These are phyloP conservation scores for Penicillium polonicum DNA, from an alignment of 2,329 filamentous ascomycete species.

Conservation along the genomic window DNA sequence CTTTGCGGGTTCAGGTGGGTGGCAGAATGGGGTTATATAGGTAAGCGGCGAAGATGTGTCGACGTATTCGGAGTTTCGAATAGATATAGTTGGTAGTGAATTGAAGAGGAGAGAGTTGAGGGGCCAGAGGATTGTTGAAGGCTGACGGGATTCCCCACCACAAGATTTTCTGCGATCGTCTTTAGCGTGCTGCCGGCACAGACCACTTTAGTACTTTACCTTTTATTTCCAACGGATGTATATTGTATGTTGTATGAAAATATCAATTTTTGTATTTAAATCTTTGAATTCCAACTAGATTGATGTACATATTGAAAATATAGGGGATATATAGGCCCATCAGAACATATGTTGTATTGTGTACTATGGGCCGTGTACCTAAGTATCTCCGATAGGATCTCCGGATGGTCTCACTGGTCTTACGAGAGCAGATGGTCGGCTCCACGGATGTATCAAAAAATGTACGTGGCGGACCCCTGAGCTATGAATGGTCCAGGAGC, in stretches of 20 bases:
- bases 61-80: neutral
- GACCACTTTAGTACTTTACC: conserved; percentile 11
- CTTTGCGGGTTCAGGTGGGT: conserved; percentile 7
- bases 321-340: no score
- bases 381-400: conserved; percentile 9
- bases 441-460: neutral
- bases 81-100: neutral
- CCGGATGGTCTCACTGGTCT: conserved; percentile 8
- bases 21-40: neutral
- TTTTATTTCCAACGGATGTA: neutral
- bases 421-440: conserved; percentile 19
- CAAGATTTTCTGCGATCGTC: conserved; percentile 29
- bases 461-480: neutral
- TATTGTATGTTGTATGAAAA: no score
- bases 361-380: neutral
- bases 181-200: conserved; percentile 24
- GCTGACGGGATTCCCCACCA: conserved; percentile 27
- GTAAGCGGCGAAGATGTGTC: neutral
- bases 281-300: neutral
- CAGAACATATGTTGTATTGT: no score
- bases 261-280: neutral
- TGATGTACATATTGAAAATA: neutral
- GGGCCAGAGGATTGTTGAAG: conserved; percentile 22
- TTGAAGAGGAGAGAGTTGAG: conserved; percentile 16
- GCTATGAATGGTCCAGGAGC: neutral